Base-by-base conservation (phyloP, 257 asterid genomes). In the Orobanche coerulescens region DNA sequence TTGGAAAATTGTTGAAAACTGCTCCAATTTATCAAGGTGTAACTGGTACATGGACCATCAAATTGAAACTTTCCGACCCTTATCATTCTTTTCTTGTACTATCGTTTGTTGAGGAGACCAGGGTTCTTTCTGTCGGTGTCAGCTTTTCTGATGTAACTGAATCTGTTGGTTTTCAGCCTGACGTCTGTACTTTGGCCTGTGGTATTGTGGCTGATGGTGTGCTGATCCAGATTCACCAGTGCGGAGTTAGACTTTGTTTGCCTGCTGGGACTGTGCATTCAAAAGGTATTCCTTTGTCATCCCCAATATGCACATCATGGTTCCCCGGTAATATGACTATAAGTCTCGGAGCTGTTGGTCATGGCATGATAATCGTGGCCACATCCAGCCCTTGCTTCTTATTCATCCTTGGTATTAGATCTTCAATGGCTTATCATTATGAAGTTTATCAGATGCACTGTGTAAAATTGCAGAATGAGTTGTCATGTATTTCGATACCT, bases 51-150 rank as follows among this genome's bases (percentile, higher is more conserved):
- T 92, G 98, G 98, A 76, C 95, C 6, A 68, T 86, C 59, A 92
- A 88, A 77, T 77, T 82, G 87, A 86, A 78, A 61, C 73, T 62
- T 47, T 72, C 81, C 11, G 98, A 92, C 72, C 61, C 81, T n/a
- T 78, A 69, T 77, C 95, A 92, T 83, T 86, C 97, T 48, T 92
- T 89, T 78, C 84, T 92, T 24, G 97, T 89, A 20, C 64, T 92
- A 64, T 88, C 98, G 46, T 92, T 92, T 73, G 95, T 92, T 73
- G 98, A 92, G 72, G 95, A 92, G 76, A 86, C 95, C 37, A 84
- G 98, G 75, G 97, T 92, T 67, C 98, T 92, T 30, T 88, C 98
- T 39, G 97, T 92, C 26, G 98, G 98, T 25, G 82, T 92, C 73
- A 86, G 83, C 78, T 92, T 92, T 76, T 78, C 87, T 67, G 98